phyloP scores from a whole-genome alignment of 148 eudicot species.

The Simmondsia chinensis region DNA sequence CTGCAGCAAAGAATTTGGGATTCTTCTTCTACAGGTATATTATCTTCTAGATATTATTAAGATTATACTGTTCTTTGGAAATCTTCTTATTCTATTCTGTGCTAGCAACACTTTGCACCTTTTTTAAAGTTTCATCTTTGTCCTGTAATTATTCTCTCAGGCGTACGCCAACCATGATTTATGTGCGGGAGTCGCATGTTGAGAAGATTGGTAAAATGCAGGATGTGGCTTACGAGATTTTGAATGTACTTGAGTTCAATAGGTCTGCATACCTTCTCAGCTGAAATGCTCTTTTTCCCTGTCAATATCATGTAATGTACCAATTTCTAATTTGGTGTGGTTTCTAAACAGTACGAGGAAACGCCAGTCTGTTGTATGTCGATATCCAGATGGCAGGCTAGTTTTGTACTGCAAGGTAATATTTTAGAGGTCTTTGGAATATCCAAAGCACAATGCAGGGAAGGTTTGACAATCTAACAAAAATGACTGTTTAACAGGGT shows the following conservation, averaged over 20 bases:
- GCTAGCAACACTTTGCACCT: not conserved
- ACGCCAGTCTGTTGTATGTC: constrained; percentile 97
- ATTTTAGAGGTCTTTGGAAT: constrained; percentile 4
- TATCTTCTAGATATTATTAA: too few relatives aligned
- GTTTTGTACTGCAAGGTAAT: constrained; percentile 91
- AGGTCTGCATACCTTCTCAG: constrained; percentile 37
- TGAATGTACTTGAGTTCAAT: constrained; percentile 95
- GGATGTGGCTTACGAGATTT: constrained; percentile 80
- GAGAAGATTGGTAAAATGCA: constrained; percentile 83
- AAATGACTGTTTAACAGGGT: constrained; percentile 47
- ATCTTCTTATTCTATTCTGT: too few relatives aligned
- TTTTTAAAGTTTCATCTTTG: not conserved
- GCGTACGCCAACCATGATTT: constrained; percentile 89
- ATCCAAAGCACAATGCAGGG: too few relatives aligned
- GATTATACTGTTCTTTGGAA: too few relatives aligned
- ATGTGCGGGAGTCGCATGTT: constrained; percentile 92
- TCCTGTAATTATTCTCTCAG: constrained; percentile 26
- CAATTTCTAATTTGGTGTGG: constrained; percentile 9
- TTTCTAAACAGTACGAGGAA: constrained; percentile 63
- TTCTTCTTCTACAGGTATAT: constrained; percentile 90
- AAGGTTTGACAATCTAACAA: constrained; percentile 2
- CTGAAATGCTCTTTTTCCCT: constrained; percentile 5
- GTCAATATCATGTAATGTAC: constrained; percentile 5
- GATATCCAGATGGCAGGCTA: constrained; percentile 89
- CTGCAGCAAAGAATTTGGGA: constrained; percentile 96